These are phyloP conservation scores for Colletotrichum tropicicola DNA, from an alignment of 2,329 filamentous ascomycete genomes.

Conservation along the genomic window DNA sequence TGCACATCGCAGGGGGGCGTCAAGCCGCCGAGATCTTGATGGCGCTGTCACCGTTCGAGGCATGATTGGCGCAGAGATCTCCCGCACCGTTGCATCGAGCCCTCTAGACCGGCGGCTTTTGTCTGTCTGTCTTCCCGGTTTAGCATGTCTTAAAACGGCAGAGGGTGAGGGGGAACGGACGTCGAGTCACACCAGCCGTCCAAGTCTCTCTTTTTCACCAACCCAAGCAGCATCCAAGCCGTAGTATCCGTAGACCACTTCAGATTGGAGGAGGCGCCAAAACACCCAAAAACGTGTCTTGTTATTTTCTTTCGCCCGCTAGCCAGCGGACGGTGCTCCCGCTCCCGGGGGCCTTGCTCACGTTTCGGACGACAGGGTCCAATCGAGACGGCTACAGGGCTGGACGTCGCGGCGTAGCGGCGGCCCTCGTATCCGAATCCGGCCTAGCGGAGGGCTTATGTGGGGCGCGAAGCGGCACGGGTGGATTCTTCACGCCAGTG, in stretches of 20 bases:
- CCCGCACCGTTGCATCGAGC: slow-evolving; percentile 11
- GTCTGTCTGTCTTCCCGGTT: too few relatives aligned
- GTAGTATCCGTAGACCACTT: too few relatives aligned
- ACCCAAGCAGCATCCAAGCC: too few relatives aligned
- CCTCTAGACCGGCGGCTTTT: neutral
- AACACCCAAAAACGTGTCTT: too few relatives aligned
- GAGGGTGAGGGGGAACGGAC: too few relatives aligned
- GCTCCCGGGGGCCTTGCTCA: neutral
- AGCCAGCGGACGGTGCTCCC: neutral
- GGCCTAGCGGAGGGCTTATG: slow-evolving; percentile 6
- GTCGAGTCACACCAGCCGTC: neutral
- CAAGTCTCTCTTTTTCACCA: too few relatives aligned
- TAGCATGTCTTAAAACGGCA: too few relatives aligned
- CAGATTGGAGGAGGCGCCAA: too few relatives aligned
- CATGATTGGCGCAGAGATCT: slow-evolving; percentile 23
- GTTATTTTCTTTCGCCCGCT: neutral
- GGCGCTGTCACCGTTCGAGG: slow-evolving; percentile 14
- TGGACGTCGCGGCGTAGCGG: slow-evolving; percentile 10
- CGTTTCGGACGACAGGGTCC: slow-evolving; percentile 7
- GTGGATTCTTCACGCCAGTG: neutral
- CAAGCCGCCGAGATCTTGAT: slow-evolving; percentile 27
- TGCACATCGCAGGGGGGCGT: neutral
- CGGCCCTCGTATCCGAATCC: slow-evolving; percentile 18
- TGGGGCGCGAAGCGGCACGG: slow-evolving; percentile 7
- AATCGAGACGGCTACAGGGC: slow-evolving; percentile 5